A percentile compares a stretch with the other conserved stretches of the same genome.
These are phyloP conservation scores for Brassica juncea DNA, from an alignment of 345 rosid species.

Conservation along the genomic window DNA sequence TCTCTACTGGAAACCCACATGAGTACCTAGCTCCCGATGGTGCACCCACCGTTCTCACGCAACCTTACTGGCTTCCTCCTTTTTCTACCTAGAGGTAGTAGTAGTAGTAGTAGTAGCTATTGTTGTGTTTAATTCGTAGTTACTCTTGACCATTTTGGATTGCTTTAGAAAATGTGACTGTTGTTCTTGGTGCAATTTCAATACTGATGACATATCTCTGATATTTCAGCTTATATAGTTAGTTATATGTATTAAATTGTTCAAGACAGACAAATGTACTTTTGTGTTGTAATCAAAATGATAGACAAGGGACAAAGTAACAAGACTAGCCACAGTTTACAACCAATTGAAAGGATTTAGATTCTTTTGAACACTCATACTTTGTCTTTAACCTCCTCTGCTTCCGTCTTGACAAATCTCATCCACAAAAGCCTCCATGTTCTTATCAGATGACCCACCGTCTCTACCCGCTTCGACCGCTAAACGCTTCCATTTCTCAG, in stretches of 20 bases:
- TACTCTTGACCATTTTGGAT: not conserved
- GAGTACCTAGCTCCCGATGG: not conserved
- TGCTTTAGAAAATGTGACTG: not conserved
- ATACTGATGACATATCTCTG: not conserved
- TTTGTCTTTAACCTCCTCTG: conserved; percentile 23
- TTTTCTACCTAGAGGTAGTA: not conserved
- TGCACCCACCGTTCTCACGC: not conserved
- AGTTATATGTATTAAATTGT: no score
- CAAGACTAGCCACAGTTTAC: not conserved
- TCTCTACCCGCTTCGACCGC: conserved; percentile 49
- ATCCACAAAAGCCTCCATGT: conserved; percentile 53
- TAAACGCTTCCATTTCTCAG: conserved; percentile 54
- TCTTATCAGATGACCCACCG: conserved; percentile 57
- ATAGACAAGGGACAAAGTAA: not conserved
- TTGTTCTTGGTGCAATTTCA: not conserved
- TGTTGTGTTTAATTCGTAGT: not conserved
- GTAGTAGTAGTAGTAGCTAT: no score
- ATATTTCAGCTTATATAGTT: no score
- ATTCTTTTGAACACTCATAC: not conserved
- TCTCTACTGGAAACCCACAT: not conserved
- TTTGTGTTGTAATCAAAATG: not conserved
- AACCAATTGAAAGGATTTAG: not conserved
- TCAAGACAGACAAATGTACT: not conserved
- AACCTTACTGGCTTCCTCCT: conserved; percentile 14
- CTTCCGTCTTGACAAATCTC: conserved; percentile 26